Evolutionary conservation across 2,329 filamentous ascomycete genomes (phyloP).

Genomic region (Fusarium odoratissimum): DNA sequence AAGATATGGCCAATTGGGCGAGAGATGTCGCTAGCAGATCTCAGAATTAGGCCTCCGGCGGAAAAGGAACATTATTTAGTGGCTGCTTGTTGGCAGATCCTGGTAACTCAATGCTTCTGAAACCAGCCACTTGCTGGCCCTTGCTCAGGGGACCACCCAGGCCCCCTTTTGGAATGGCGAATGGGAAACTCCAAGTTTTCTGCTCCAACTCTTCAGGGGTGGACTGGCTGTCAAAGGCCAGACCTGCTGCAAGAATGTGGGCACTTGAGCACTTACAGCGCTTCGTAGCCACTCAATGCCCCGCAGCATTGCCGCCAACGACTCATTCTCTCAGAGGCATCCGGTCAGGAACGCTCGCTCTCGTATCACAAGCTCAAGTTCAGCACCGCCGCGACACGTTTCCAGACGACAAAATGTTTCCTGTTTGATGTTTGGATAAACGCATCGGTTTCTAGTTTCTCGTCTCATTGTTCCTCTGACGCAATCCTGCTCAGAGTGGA

Average conservation of each 20-base stretch:
- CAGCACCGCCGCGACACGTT: conserved; percentile 20
- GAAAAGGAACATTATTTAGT: conserved; percentile 29
- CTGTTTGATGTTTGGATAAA: conserved; percentile 35
- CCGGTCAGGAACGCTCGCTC: conserved; percentile 27
- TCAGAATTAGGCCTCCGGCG: conserved; percentile 31
- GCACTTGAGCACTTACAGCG: conserved; percentile 19
- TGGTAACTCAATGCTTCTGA: conserved; percentile 37
- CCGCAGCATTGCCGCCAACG: conserved; percentile 37
- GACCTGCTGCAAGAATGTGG: conserved; percentile 23
- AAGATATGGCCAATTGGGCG: conserved; percentile 36
- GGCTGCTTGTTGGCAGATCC: conserved; percentile 31
- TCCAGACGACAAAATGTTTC: conserved; percentile 7
- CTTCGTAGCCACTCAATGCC: conserved; percentile 39
- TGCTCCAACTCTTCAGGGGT: conserved; percentile 29
- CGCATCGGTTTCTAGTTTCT: conserved; percentile 5
- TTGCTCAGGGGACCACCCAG: conserved; percentile 26
- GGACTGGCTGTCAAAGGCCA: conserved; percentile 27
- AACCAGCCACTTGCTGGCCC: conserved; percentile 42
- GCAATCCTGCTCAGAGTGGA: conserved; percentile 12
- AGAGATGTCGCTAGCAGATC: conserved; percentile 38
- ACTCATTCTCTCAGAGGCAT: conserved; percentile 38
- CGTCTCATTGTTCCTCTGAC: conserved; percentile 31
- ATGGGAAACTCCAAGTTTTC: conserved; percentile 24
- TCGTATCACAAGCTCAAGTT: conserved; percentile 21
- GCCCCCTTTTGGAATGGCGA: conserved; percentile 27